Conservation (phyloP, 306 rosid genomes). For the Rosa multiflora region DNA sequence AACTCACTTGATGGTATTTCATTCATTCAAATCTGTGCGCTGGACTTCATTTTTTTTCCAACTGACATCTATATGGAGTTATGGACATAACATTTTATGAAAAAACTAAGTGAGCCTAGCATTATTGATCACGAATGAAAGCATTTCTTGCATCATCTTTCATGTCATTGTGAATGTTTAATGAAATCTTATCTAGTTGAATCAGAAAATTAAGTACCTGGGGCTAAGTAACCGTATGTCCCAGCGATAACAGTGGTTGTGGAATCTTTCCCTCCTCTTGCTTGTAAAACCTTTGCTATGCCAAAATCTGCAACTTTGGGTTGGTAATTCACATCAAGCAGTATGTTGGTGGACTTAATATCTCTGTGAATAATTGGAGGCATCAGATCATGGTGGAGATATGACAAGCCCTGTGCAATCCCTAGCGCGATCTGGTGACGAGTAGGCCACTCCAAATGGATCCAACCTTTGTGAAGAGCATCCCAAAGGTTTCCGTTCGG, state of each 20-base stretch:
- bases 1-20: background rate
- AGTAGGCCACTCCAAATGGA: constrained; percentile 83
- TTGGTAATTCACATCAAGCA: constrained; percentile 72
- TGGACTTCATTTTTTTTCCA: background rate
- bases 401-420: constrained; percentile 85
- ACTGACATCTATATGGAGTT: background rate
- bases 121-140: background rate
- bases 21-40: background rate
- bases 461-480: constrained; percentile 72
- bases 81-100: background rate
- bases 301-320: constrained; percentile 99
- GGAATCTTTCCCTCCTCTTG: constrained; percentile 79
- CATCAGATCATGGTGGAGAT: constrained; percentile 89
- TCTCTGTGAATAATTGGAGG: constrained; percentile 86
- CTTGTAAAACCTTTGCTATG: constrained; percentile 94
- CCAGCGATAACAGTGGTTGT: constrained; percentile 91
- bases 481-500: constrained; percentile 95
- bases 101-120: background rate
- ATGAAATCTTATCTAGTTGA: constrained; percentile 2
- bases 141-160: background rate
- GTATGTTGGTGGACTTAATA: constrained; percentile 82
- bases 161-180: background rate
- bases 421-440: constrained; percentile 83
- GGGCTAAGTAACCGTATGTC: constrained; percentile 91
- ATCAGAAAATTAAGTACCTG: constrained; percentile 52